Conservation (phyloP, 1,284 basidiomycete genomes). For the Apiotrichum veenhuisii region DNA sequence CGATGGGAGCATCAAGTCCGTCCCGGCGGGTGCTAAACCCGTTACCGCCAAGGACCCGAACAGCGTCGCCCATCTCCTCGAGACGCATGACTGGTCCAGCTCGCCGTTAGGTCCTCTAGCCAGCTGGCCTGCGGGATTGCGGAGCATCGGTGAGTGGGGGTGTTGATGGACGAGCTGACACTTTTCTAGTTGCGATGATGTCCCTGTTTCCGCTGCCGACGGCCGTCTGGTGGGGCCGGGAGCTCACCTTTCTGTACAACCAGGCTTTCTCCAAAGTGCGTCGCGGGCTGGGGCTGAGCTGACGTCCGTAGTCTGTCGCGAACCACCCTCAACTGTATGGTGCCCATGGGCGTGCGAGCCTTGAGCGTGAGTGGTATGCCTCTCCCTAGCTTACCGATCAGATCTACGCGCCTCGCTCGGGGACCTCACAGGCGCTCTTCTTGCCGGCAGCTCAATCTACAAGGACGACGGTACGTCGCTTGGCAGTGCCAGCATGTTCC, state of each 20-base stretch:
- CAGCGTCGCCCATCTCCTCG: slow-evolving; percentile 32
- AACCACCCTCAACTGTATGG: slow-evolving; percentile 8
- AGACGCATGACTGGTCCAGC: slow-evolving; percentile 38
- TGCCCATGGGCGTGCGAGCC: not conserved
- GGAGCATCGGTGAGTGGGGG: slow-evolving; percentile 30
- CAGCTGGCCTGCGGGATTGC: slow-evolving; percentile 38
- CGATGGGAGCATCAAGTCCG: not conserved
- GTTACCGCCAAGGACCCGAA: not conserved
- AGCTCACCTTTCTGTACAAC: slow-evolving; percentile 46
- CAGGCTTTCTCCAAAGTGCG: slow-evolving; percentile 28
- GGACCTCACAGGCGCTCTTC: not conserved
- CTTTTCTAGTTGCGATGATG: not conserved
- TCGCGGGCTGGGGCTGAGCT: not conserved
- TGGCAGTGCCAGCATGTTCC: not conserved
- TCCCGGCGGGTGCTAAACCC: not conserved
- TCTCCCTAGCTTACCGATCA: not conserved
- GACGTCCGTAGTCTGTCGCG: slow-evolving; percentile 7
- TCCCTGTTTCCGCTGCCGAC: slow-evolving; percentile 31
- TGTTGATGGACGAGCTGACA: not conserved
- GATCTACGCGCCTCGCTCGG: not conserved
- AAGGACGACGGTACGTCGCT: not conserved
- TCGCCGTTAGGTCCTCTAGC: slow-evolving; percentile 37
- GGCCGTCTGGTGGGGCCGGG: slow-evolving; percentile 44
- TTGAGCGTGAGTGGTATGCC: not conserved
- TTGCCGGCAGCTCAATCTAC: not conserved